Percentiles rank a stretch among this genome's conserved stretches.
These are phyloP conservation scores for Exophiala calicioides DNA, from an alignment of 2,329 filamentous ascomycete species.

Conservation along the genomic window DNA sequence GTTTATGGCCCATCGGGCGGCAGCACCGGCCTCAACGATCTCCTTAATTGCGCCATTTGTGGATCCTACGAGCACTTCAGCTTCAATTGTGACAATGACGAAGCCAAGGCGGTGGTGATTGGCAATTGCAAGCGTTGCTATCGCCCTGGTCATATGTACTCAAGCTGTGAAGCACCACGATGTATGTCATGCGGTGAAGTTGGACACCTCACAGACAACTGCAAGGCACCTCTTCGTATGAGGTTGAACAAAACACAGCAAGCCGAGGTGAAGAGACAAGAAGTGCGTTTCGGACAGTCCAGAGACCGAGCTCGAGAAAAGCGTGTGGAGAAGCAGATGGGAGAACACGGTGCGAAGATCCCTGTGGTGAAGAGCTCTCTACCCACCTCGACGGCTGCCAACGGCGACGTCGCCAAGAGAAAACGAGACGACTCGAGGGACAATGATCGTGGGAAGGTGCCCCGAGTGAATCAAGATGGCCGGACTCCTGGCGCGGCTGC, in stretches of 20 bases:
- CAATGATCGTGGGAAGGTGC: conserved; percentile 16
- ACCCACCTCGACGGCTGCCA: conserved; percentile 5
- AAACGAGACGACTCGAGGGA: conserved; percentile 25
- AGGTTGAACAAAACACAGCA: conserved; percentile 42
- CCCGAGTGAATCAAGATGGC: conserved; percentile 7
- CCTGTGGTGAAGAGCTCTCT: conserved; percentile 36
- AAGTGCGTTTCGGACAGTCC: conserved; percentile 37
- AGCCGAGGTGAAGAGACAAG: conserved; percentile 39
- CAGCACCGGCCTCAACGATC: conserved; percentile 44
- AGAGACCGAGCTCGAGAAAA: conserved; percentile 41
- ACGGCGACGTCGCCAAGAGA: conserved; percentile 19
- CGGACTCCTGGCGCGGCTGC: background rate
- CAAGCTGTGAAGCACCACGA: conserved; percentile 42
- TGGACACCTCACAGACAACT: conserved; percentile 42
- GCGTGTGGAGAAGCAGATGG: conserved; percentile 44
- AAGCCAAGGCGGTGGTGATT: conserved; percentile 40
- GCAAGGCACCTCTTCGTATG: conserved; percentile 35
- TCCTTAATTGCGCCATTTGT: conserved; percentile 46
- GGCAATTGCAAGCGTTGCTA: conserved; percentile 48
- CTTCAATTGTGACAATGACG: conserved; percentile 47
- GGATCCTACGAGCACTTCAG: conserved; percentile 49
- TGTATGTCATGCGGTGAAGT: conserved; percentile 48
- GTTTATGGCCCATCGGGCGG: conserved; percentile 46
- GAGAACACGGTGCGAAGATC: conserved; percentile 48
- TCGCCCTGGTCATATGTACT: conserved; percentile 40